Conservation (phyloP, 805 yeast genomes). For the Candida insectorum region DNA sequence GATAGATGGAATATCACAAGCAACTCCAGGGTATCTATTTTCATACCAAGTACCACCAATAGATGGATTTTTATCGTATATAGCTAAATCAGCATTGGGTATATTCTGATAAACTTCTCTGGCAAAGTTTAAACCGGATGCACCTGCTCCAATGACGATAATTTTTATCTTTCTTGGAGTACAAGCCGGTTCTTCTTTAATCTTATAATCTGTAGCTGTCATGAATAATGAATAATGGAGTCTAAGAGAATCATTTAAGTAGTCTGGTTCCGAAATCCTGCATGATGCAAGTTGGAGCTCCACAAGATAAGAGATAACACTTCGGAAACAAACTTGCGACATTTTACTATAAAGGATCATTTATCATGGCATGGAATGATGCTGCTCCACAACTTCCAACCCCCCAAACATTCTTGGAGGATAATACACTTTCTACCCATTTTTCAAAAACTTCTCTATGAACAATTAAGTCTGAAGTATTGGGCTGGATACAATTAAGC, state of each 20-base stretch:
- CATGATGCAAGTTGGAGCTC: neutral
- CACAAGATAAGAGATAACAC: neutral
- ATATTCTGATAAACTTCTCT: slow-evolving; percentile 1
- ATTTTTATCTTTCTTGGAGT: slow-evolving; percentile 1
- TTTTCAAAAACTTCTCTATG: neutral
- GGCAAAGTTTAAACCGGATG: slow-evolving; percentile 2
- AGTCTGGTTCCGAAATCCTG: neutral
- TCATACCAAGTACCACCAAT: slow-evolving; percentile 11
- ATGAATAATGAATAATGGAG: neutral
- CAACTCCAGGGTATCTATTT: slow-evolving; percentile 9
- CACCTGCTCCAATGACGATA: slow-evolving; percentile 2
- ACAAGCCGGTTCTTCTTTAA: slow-evolving; percentile 2
- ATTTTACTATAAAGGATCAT: neutral
- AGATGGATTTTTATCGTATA: slow-evolving; percentile 6
- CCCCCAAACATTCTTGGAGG: slow-evolving; percentile 1
- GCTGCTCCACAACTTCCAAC: slow-evolving; percentile 2
- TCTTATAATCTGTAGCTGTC: slow-evolving; percentile 1
- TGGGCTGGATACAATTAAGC: slow-evolving; percentile 1
- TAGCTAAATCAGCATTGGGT: slow-evolving; percentile 4
- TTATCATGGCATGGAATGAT: slow-evolving; percentile 1
- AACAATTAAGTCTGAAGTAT: neutral
- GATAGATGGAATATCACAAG: slow-evolving; percentile 9
- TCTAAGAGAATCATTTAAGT: neutral
- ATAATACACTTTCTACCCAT: slow-evolving; percentile 1
- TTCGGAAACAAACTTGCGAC: neutral